Conservation (phyloP, 768 basidiomycete species). For the Saitozyma sp. region DNA sequence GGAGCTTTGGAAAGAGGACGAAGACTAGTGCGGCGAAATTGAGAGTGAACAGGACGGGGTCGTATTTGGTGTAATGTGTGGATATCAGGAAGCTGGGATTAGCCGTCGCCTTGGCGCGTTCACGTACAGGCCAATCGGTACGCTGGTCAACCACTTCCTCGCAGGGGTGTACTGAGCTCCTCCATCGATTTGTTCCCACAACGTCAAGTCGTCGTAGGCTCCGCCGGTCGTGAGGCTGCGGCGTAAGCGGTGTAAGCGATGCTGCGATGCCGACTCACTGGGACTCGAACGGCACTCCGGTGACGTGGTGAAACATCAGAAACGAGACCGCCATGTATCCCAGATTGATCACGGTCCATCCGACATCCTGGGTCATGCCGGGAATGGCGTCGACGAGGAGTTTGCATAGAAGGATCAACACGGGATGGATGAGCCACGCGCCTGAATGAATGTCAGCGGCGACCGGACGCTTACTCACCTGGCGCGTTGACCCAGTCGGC, state of each 20-base stretch:
- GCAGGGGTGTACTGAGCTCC: conserved; percentile 98
- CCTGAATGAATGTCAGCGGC: conserved; percentile 58
- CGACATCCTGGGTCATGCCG: conserved; percentile 87
- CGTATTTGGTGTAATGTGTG: conserved; percentile 96
- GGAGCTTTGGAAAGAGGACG: conserved; percentile 92
- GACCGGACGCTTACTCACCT: conserved; percentile 35
- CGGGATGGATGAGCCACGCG: conserved; percentile 95
- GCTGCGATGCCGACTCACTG: conserved; percentile 25
- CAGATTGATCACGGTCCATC: conserved; percentile 92
- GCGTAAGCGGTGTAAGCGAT: not conserved
- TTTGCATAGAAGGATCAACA: conserved; percentile 86
- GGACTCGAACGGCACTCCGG: conserved; percentile 89
- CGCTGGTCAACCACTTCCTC: conserved; percentile 91
- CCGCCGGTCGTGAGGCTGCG: conserved; percentile 60
- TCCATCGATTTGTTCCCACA: conserved; percentile 99
- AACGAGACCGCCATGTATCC: conserved; percentile 92
- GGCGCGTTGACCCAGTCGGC: conserved; percentile 54
- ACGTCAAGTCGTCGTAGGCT: conserved; percentile 93
- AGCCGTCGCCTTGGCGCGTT: not conserved
- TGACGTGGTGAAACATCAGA: conserved; percentile 98
- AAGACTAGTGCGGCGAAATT: conserved; percentile 76
- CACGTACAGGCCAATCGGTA: conserved; percentile 82
- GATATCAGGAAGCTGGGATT: conserved; percentile 81
- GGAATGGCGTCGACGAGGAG: conserved; percentile 90
- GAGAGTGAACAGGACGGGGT: conserved; percentile 88